A percentile compares a stretch with the other conserved stretches of the same genome.
Evolutionary conservation across 129 eudicot genomes (phyloP).

Genomic region (Tagetes erecta): DNA sequence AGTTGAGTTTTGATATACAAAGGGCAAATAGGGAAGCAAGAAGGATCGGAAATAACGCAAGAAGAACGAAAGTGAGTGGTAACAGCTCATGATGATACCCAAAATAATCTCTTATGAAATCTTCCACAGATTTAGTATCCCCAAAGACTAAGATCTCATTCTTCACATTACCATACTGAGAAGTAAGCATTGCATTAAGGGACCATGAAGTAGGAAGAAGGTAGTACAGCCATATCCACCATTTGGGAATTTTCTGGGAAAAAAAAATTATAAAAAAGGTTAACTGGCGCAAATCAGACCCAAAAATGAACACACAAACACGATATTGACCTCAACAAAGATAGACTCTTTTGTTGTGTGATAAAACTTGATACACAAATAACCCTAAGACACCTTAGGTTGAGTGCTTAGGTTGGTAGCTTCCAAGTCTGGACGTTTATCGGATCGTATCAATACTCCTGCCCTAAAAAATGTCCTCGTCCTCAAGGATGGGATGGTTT

Average conservation of each 20-base stretch:
- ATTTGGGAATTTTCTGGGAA: slow-evolving; percentile 63
- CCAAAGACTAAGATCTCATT: slow-evolving; percentile 46
- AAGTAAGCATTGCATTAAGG: slow-evolving; percentile 55
- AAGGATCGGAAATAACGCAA: slow-evolving; percentile 46
- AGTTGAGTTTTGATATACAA: slow-evolving; percentile 65
- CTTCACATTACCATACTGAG: slow-evolving; percentile 62
- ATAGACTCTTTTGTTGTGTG: too few relatives aligned
- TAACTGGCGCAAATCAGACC: too few relatives aligned
- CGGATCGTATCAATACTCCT: too few relatives aligned
- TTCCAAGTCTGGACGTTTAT: too few relatives aligned
- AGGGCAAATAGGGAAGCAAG: slow-evolving; percentile 64
- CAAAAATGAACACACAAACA: too few relatives aligned
- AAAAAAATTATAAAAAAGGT: too few relatives aligned
- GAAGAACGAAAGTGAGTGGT: slow-evolving; percentile 48
- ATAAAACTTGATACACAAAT: too few relatives aligned
- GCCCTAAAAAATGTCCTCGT: too few relatives aligned
- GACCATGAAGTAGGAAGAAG: slow-evolving; percentile 67
- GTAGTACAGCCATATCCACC: slow-evolving; percentile 80
- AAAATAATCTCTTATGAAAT: slow-evolving; percentile 51
- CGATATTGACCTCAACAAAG: too few relatives aligned
- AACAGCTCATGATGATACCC: slow-evolving; percentile 55
- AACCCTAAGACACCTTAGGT: too few relatives aligned
- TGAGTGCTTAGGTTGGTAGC: too few relatives aligned
- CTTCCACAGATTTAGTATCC: slow-evolving; percentile 36
- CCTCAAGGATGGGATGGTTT: too few relatives aligned